phyloP scores from a whole-genome alignment of 2,329 filamentous ascomycete species.

The Penicillium italicum region DNA sequence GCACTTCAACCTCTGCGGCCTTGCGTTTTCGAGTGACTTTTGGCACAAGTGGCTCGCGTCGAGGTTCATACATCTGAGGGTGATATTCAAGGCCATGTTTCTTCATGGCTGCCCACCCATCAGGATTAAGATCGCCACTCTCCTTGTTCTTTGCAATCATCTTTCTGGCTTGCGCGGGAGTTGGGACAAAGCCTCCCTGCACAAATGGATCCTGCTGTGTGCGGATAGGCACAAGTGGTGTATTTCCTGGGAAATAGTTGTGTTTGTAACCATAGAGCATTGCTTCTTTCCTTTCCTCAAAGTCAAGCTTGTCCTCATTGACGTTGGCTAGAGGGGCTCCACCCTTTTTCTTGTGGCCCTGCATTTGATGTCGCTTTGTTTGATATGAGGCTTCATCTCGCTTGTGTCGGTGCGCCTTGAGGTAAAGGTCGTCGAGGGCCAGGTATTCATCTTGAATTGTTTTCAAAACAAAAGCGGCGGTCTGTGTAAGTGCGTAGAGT shows the following conservation, averaged over 20 bases:
- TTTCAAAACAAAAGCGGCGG: conserved; percentile 52
- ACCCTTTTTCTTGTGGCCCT: conserved; percentile 20
- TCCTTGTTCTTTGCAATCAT: conserved; percentile 35
- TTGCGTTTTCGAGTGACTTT: conserved; percentile 39
- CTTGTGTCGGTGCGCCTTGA: conserved; percentile 45
- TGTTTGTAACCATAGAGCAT: conserved; percentile 59
- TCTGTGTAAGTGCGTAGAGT: conserved; percentile 54
- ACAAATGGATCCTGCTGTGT: conserved; percentile 53
- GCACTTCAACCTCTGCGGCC: conserved; percentile 34
- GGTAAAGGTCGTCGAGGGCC: conserved; percentile 50
- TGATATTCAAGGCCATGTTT: conserved; percentile 37
- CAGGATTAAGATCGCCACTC: conserved; percentile 39
- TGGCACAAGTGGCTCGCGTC: conserved; percentile 25
- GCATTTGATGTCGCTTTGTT: conserved; percentile 38
- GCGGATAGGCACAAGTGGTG: conserved; percentile 34
- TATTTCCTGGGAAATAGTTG: conserved; percentile 47
- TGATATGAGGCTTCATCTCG: conserved; percentile 12
- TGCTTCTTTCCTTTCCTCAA: conserved; percentile 59
- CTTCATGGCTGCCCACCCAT: conserved; percentile 40
- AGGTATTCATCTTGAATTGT: conserved; percentile 60
- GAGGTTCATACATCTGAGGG: conserved; percentile 36
- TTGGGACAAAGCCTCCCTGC: conserved; percentile 50
- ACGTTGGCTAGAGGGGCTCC: conserved; percentile 17
- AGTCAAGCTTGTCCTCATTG: conserved; percentile 34
- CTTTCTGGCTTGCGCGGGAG: conserved; percentile 41